A percentile compares a stretch with the other conserved stretches of the same genome.
Conservation (phyloP, 2,329 filamentous ascomycete species). For the Paraphoma chrysanthemicola region DNA sequence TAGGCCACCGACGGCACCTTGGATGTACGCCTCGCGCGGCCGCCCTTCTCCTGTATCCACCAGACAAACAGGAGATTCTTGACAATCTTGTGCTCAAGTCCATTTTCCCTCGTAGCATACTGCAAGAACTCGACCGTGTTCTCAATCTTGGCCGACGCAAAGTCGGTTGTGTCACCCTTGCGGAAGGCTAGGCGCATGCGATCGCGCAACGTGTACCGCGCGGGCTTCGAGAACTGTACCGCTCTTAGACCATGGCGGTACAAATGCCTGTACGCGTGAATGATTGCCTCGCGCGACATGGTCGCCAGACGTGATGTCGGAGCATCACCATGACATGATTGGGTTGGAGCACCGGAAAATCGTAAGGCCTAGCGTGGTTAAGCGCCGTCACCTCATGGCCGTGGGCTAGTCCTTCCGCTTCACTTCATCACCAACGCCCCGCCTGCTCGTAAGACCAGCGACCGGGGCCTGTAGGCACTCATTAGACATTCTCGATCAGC, state of each 20-base stretch:
- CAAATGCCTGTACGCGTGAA: conserved; percentile 73
- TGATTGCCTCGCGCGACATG: conserved; percentile 54
- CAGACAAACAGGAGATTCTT: conserved; percentile 67
- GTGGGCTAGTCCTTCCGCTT: conserved; percentile 4
- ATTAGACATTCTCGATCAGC: conserved; percentile 18
- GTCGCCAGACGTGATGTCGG: conserved; percentile 9
- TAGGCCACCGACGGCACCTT: conserved; percentile 24
- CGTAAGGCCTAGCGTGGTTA: conserved; percentile 12
- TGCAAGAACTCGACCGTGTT: conserved; percentile 75
- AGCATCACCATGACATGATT: conserved; percentile 12
- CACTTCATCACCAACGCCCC: conserved; percentile 20
- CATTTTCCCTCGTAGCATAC: conserved; percentile 67
- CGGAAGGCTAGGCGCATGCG: conserved; percentile 52
- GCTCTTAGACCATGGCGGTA: conserved; percentile 72
- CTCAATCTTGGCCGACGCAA: conserved; percentile 57
- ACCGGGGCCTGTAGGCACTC: conserved; percentile 27
- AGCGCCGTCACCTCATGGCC: conserved; percentile 7
- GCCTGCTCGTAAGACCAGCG: conserved; percentile 23
- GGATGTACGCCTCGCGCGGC: conserved; percentile 35
- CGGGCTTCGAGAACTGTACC: conserved; percentile 73
- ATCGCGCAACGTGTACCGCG: conserved; percentile 67
- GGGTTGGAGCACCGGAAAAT: conserved; percentile 15
- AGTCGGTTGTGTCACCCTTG: conserved; percentile 35
- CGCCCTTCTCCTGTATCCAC: conserved; percentile 52
- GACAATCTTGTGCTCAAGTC: conserved; percentile 75